These are phyloP conservation scores for Pseudocercospora pini-densiflorae DNA, from an alignment of 2,329 filamentous ascomycete genomes.

Conservation along the genomic window DNA sequence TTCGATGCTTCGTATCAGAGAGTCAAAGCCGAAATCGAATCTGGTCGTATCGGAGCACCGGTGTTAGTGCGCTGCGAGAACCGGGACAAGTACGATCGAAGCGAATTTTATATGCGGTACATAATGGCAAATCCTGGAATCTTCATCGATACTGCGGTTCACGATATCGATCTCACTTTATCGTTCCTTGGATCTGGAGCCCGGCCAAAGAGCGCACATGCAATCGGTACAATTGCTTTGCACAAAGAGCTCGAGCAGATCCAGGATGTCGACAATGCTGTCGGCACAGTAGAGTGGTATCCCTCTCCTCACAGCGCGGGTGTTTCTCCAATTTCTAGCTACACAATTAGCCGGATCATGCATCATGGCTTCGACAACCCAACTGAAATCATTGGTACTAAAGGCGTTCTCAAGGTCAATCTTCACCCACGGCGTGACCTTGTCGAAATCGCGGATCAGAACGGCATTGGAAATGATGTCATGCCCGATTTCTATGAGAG, in stretches of 20 bases:
- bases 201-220: constrained; percentile 44
- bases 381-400: constrained; percentile 48
- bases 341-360: constrained; percentile 49
- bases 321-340: constrained; percentile 48
- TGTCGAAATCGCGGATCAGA: constrained; percentile 41
- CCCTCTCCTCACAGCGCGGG: constrained; percentile 19
- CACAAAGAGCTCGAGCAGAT: constrained; percentile 45
- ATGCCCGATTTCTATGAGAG: constrained; percentile 47
- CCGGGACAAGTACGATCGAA: constrained; percentile 45
- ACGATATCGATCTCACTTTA: constrained; percentile 52
- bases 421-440: constrained; percentile 34
- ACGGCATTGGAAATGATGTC: constrained; percentile 45
- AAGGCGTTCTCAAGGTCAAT: constrained; percentile 45
- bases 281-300: constrained; percentile 49
- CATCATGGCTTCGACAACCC: constrained; percentile 49
- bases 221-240: constrained; percentile 42
- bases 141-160: constrained; percentile 51
- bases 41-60: constrained; percentile 46
- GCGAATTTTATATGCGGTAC: constrained; percentile 51
- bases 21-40: constrained; percentile 41
- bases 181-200: constrained; percentile 47
- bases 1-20: constrained; percentile 52
- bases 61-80: constrained; percentile 50
- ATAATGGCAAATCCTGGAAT: constrained; percentile 48
- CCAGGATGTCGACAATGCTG: constrained; percentile 49